phyloP scores from a whole-genome alignment of 371 early-diverging fungal genomes.

The Apophysomyces ossiformis region DNA sequence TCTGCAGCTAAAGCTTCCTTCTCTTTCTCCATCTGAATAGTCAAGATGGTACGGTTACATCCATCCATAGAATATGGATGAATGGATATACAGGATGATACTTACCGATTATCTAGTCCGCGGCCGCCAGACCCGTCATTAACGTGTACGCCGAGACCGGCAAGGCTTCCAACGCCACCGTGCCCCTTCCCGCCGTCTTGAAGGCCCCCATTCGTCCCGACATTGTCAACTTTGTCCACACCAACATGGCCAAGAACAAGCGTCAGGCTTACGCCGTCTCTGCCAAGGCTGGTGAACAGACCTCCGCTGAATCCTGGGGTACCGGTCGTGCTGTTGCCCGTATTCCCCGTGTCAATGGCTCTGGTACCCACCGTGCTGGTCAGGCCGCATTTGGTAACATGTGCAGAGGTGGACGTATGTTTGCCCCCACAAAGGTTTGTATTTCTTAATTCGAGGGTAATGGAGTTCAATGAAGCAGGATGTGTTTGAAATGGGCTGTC shows the following conservation, averaged over 20 bases:
- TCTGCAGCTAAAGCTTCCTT: background rate
- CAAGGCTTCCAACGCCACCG: conserved; percentile 72
- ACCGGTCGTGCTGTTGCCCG: conserved; percentile 99
- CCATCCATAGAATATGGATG: background rate
- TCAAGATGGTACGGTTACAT: background rate
- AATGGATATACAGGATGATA: background rate
- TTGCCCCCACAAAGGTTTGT: conserved; percentile 94
- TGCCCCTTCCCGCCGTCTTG: conserved; percentile 97
- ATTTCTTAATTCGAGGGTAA: background rate
- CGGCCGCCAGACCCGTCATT: conserved; percentile 88
- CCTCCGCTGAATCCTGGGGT: conserved; percentile 99
- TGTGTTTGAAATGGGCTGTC: background rate
- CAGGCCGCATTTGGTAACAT: conserved; percentile 99
- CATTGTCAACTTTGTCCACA: conserved; percentile 97
- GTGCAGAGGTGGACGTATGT: conserved; percentile 99
- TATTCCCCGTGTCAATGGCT: conserved; percentile 99
- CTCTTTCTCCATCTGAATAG: background rate
- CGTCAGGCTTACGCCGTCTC: conserved; percentile 99
- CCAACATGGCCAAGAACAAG: conserved; percentile 98
- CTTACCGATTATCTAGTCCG: conserved; percentile 26
- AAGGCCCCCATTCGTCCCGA: conserved; percentile 98
- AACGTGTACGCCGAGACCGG: conserved; percentile 89
- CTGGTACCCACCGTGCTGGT: conserved; percentile 99
- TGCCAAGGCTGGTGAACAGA: conserved; percentile 99
- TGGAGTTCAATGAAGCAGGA: background rate